Base-by-base conservation (phyloP, 352 stramenopile species). In the Phytophthora megakarya region DNA sequence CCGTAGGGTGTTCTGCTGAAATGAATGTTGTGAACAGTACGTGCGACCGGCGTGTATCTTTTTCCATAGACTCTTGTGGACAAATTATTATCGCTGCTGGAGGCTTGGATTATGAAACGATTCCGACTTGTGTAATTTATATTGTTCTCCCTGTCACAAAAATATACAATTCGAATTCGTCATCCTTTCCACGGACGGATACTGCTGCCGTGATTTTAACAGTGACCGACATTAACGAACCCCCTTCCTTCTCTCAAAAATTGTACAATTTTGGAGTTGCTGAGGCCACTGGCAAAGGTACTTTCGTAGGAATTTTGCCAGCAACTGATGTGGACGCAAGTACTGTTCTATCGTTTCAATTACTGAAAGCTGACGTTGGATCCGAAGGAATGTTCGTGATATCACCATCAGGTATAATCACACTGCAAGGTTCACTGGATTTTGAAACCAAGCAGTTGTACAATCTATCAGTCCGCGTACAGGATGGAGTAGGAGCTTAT, bases 81-180 rank as follows among this genome's bases (percentile, higher is more conserved):
- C 49, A 62, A 3, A n/a, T 82, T 3, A 59, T 1, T 3, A 53
- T 83, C 0, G 19, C 10, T 25, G 26, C 28, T 28, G 66, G 61
- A 9, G 25, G 12, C 4, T 63, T 74, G 2, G 66, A 74, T 37
- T 74, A 50, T 18, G 66, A 74, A 67, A 74, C 61, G 1, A 64
- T 57, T 38, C 39, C 53, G n/a, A 66, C 48, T 3, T 74, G 66
- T 30, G 35, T 70, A 1, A 32, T 74, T 4, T 56, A 67, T 39
- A 22, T 67, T 44, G n/a, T 28, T 0, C 48, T 71, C 23, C 44
- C 61, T 22, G 22, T 43, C 5, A 49, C 48, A 22, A 63, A 21
- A 1, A 16, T 48, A 19, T 62, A 59, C 23, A 74, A 61, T 37
- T 13, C 38, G 6, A 70, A 66, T 16, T 53, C 12, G 1, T 59